A percentile compares a stretch with the other conserved stretches of the same genome.
phyloP scores from a whole-genome alignment of 1,139 yeast genomes.

The Saccharomyces hybrid region DNA sequence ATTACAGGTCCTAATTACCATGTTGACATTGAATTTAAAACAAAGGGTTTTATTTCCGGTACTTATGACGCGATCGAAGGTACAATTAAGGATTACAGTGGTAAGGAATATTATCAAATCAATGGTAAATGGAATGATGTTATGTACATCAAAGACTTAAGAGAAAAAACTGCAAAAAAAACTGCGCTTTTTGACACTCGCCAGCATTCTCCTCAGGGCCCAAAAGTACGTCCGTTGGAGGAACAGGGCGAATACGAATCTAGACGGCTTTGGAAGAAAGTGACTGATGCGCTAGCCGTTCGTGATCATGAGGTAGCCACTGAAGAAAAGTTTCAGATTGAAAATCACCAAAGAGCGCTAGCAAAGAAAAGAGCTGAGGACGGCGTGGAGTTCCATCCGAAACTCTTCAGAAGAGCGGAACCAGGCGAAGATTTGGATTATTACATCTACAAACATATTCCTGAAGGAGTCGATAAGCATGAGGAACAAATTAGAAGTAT shows the following conservation, averaged over 20 bases:
- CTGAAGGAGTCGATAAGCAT: constrained; percentile 36
- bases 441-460: constrained; percentile 53
- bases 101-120: constrained; percentile 55
- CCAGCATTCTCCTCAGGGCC: constrained; percentile 45
- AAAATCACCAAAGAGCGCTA: constrained; percentile 65
- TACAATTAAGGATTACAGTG: constrained; percentile 45
- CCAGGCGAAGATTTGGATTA: constrained; percentile 49
- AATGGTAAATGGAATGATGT: constrained; percentile 92
- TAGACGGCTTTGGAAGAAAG: constrained; percentile 73
- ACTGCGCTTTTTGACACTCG: constrained; percentile 57
- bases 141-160: constrained; percentile 56
- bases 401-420: constrained; percentile 48
- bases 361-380: constrained; percentile 71
- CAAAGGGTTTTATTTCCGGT: constrained; percentile 90
- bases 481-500: constrained; percentile 48
- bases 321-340: constrained; percentile 76
- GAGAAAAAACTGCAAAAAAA: constrained; percentile 40
- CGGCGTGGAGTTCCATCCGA: constrained; percentile 76
- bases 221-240: constrained; percentile 65
- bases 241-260: constrained; percentile 83
- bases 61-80: constrained; percentile 88
- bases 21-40: constrained; percentile 87
- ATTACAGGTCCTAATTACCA: constrained; percentile 56
- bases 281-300: constrained; percentile 64
- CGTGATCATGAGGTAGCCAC: constrained; percentile 85